Percentiles rank a stretch among this genome's conserved stretches.
These are phyloP conservation scores for Daucus carota DNA, from an alignment of 129 eudicot genomes.

Conservation along the genomic window DNA sequence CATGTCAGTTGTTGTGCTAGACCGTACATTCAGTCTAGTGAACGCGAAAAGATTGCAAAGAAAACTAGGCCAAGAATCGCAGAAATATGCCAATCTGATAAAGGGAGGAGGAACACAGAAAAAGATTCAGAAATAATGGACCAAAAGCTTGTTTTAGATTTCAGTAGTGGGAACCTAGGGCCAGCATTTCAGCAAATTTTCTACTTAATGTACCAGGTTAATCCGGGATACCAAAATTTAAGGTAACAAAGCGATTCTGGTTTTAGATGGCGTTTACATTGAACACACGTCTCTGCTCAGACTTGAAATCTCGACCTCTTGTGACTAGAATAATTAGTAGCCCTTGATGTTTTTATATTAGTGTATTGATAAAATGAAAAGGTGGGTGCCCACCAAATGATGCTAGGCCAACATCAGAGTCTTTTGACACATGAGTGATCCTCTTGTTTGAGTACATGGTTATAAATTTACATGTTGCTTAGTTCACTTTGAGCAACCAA, in stretches of 20 bases:
- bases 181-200: neutral
- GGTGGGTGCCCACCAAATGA: neutral
- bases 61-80: neutral
- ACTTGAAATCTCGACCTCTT: neutral
- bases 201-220: neutral
- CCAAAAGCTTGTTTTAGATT: neutral
- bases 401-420: constrained; percentile 1
- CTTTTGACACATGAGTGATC: constrained; percentile 1
- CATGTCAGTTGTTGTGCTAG: neutral
- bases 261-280: neutral
- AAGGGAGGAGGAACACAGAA: neutral
- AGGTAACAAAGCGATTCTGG: neutral
- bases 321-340: neutral
- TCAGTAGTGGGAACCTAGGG: neutral
- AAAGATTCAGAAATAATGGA: constrained; percentile 1
- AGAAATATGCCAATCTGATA: constrained; percentile 3
- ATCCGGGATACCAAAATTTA: neutral
- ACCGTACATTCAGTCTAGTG: constrained; percentile 1
- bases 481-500: neutral
- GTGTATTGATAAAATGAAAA: no score
- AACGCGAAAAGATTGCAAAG: neutral
- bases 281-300: neutral
- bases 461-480: neutral
- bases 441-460: neutral
- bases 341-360: no score